phyloP scores from a whole-genome alignment of 352 stramenopile genomes.

The Pythium sukuiense region DNA sequence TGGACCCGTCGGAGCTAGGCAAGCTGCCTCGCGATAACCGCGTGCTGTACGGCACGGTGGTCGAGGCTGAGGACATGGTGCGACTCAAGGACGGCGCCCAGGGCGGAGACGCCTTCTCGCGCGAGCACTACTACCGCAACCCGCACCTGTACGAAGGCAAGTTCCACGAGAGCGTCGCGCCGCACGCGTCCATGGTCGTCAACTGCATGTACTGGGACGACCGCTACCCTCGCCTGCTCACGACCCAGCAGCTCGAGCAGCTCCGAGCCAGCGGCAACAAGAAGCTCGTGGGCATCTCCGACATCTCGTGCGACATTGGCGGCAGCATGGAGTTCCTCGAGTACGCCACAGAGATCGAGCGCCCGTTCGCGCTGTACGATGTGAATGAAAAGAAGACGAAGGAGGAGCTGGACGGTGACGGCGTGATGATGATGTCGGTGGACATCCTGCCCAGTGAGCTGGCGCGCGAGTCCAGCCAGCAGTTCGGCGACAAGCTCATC shows the following conservation, averaged over 20 bases:
- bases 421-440: constrained; percentile 93
- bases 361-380: constrained; percentile 93
- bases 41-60: constrained; percentile 78
- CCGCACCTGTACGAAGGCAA: constrained; percentile 88
- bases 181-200: constrained; percentile 91
- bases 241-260: constrained; percentile 85
- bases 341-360: constrained; percentile 92
- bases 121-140: constrained; percentile 91
- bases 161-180: constrained; percentile 91
- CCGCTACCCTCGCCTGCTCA: constrained; percentile 91
- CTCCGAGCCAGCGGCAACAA: constrained; percentile 64
- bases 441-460: constrained; percentile 96
- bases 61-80: constrained; percentile 77
- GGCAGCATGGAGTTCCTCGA: constrained; percentile 95
- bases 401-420: constrained; percentile 64
- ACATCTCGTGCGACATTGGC: constrained; percentile 95
- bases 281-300: constrained; percentile 90
- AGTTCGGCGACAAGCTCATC: constrained; percentile 94
- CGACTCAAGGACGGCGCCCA: constrained; percentile 37
- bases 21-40: constrained; percentile 64
- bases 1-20: constrained; percentile 84
- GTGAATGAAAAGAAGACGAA: constrained; percentile 66
- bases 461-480: constrained; percentile 91
- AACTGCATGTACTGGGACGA: constrained; percentile 98
- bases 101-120: constrained; percentile 22